Base-by-base conservation (phyloP, 1,284 basidiomycete genomes). In the Austroboletus olivaceoglutinosus region DNA sequence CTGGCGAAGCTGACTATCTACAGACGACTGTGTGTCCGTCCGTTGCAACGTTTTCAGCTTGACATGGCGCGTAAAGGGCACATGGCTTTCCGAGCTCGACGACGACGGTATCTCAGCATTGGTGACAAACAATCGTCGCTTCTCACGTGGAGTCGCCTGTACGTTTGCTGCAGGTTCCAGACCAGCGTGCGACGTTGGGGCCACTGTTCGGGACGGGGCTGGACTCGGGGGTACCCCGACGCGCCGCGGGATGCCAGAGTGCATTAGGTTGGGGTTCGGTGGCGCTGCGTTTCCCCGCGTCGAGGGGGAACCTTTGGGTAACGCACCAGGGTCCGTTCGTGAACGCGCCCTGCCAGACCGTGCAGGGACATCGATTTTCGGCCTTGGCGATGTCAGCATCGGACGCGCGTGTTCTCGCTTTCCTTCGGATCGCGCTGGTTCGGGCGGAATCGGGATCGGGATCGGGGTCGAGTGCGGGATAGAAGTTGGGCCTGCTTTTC, bases 21-120 rank as follows among this genome's bases (percentile, higher is more conserved):
- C 19, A n/a, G 63, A 65, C 2, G 59, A 58, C 19, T 55, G 54
- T 2, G 62, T 56, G 43, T 63, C 62, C 3, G 54, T 41, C 27
- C 61, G 55, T 2, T 48, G 30, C 5, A 54, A 43, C 2, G 39
- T 16, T 16, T 62, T 65, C 13, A 48, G 39, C 41, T 57, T 70
- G 6, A 50, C n/a, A 47, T 43, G 53, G 25, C 53, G 51, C 22
- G 21, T 43, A 38, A 49, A 41, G 8, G 47, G 45, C 1, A 64
- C 55, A 31, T 73, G 73, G 44, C 63, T 73, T 53, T 73, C 76
- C 48, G 60, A 75, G 21, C 74, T 75, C 4, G 77, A 77, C 36
- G 75, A 76, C 2, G 75, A 64, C 4, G 73, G 61, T 22, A 78
- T 71, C 23, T 74, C 72, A 0, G 76, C 76, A 52, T 84, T 84